Conservation (phyloP, 345 rosid species). For the Rhizophora apiculata region DNA sequence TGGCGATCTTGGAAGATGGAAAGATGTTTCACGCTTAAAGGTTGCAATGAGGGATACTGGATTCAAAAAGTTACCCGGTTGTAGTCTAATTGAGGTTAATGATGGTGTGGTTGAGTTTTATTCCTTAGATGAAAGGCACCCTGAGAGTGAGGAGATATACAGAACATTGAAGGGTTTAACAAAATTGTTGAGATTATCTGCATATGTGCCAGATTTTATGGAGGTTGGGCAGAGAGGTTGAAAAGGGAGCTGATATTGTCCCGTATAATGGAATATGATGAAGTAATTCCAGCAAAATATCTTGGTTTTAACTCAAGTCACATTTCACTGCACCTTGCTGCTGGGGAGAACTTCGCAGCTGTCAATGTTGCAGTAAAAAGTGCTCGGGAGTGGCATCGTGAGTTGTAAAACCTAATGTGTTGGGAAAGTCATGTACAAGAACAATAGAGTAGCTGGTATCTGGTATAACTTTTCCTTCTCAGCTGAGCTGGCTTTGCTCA, state of each 20-base stretch:
- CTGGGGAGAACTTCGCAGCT: no score
- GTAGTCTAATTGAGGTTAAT: constrained; percentile 69
- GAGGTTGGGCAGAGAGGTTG: constrained; percentile 12
- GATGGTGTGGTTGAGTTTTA: constrained; percentile 61
- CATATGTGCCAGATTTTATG: constrained; percentile 1
- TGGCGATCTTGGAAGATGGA: constrained; percentile 64
- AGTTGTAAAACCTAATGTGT: no score
- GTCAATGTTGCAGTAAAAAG: no score
- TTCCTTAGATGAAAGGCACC: constrained; percentile 68
- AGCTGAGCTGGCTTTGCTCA: no score
- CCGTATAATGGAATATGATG: neutral
- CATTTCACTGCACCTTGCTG: no score
- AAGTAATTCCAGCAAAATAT: neutral
- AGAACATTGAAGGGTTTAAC: constrained; percentile 46
- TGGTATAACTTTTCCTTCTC: no score
- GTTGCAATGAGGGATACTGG: constrained; percentile 83
- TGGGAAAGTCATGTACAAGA: no score
- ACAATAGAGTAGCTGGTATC: no score
- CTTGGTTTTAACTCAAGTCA: no score
- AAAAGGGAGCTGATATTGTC: neutral
- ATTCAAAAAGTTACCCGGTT: constrained; percentile 65
- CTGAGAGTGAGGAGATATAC: constrained; percentile 47
- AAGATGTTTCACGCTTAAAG: constrained; percentile 68
- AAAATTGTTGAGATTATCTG: constrained; percentile 32
- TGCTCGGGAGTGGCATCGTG: no score